Base-by-base conservation (phyloP, 1,284 basidiomycete genomes). In the Erythrobasidium hasegawianum region DNA sequence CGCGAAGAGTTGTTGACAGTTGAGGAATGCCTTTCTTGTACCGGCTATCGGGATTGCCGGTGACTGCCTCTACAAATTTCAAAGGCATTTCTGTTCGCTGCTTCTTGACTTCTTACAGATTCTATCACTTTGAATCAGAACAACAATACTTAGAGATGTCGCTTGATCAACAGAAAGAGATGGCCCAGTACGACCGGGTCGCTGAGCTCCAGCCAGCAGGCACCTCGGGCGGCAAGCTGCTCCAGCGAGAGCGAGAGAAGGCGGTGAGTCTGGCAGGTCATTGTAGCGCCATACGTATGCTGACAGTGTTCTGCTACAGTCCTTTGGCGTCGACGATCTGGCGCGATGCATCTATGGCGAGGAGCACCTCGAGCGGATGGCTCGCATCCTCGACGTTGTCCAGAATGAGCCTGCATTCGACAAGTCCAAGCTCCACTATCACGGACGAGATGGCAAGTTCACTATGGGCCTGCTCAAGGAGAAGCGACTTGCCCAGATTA, bases 361-460 rank as follows among this genome's bases (percentile, higher is more conserved):
- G 18, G 64, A 52, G 22, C 24, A 53, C 24, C 57, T 67, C 29
- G 64, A 59, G 10, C 64, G 70, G 27, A 82, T 82, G 54, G 71
- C 80, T 24, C 77, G 77, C 40, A 76, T 89, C 8, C 79, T 83
- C 13, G 68, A 75, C 1, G 69, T 86, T 13, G 76, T 89, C 59
- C 77, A 80, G 29, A 75, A 77, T 1, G 87, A 89, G 67, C 81
- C 83, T 0, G 76, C 80, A 2, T 88, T 90, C 69, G 83, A 86
- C 76, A 88, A 87, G 75, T 78, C 81, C 0, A 75, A 79, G 61
- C 81, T 83, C 84, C 72, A 73, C 69, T 78, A 77, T 72, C 69
- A 75, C 53, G 71, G 72, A 24, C 73, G 77, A 33, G 71, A 70
- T 1, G 77, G 76, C 54, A 76, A 75, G 71, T 78, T 75, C 70